Evolutionary conservation across 2,329 filamentous ascomycete species (phyloP).

Genomic region (Aspergillus fumigatiaffinis): DNA sequence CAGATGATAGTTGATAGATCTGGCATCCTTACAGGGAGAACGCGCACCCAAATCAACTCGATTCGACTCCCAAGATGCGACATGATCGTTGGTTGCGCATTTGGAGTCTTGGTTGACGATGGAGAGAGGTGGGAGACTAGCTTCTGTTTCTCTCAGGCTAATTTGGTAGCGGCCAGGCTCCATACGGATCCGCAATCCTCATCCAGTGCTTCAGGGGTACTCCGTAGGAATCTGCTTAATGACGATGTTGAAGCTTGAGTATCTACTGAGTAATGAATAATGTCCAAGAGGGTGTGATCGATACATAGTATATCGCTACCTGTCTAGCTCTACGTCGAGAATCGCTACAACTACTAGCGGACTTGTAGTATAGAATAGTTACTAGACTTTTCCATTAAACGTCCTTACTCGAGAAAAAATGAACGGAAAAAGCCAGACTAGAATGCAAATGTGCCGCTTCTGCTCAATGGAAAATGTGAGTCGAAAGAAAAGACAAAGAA

Average conservation of each 20-base stretch:
- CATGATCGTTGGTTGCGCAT: not conserved
- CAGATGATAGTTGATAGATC: not conserved
- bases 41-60: not conserved
- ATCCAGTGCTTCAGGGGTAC: too few species aligned
- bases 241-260: not conserved
- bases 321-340: not conserved
- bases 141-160: not conserved
- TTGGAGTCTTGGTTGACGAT: not conserved
- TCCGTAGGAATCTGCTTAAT: not conserved
- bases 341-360: not conserved
- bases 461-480: slow-evolving; percentile 4
- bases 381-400: not conserved
- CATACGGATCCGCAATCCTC: not conserved
- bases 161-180: not conserved
- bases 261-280: too few species aligned
- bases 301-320: not conserved
- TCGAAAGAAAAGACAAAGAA: slow-evolving; percentile 7
- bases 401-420: not conserved
- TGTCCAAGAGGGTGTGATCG: too few species aligned
- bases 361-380: not conserved
- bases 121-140: not conserved
- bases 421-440: not conserved
- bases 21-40: not conserved
- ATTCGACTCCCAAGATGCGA: not conserved
- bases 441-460: not conserved